Percentiles rank a stretch among this genome's conserved stretches.
Evolutionary conservation across 305 asterid species (phyloP).

Genomic region (Coffea humblotiana): DNA sequence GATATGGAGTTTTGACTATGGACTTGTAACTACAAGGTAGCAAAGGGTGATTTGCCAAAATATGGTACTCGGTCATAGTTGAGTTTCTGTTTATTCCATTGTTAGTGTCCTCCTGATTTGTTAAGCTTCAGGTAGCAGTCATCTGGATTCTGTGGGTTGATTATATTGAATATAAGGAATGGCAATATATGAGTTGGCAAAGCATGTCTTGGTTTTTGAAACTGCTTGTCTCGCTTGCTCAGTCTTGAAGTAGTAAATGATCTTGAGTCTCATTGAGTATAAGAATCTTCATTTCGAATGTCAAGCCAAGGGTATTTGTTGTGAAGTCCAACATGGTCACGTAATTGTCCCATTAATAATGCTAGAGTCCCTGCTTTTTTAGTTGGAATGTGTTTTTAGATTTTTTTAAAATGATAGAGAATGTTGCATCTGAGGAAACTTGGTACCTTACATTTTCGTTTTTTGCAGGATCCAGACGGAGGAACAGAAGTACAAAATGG

Average conservation of each 20-base stretch:
- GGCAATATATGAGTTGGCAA: no score
- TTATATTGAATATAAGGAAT: no score
- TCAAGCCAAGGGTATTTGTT: neutral
- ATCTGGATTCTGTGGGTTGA: no score
- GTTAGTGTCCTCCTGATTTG: no score
- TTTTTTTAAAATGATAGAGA: neutral
- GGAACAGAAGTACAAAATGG: constrained; percentile 48
- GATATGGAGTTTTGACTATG: no score
- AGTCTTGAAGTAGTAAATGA: neutral
- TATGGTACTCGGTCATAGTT: no score
- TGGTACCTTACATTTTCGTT: neutral
- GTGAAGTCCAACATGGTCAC: neutral
- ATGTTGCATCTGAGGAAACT: neutral
- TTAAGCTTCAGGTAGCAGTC: no score
- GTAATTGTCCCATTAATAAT: neutral
- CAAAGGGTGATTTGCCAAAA: no score
- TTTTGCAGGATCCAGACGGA: constrained; percentile 53
- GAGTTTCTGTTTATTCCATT: neutral
- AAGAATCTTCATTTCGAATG: neutral
- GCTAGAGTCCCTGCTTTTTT: neutral
- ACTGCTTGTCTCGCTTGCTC: no score
- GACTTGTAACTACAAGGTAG: no score
- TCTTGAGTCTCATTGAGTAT: neutral
- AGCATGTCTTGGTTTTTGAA: no score
- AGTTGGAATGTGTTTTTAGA: neutral